Percentiles rank a stretch among this genome's conserved stretches.
Evolutionary conservation across 2,329 filamentous ascomycete species (phyloP).

Genomic region (Pyrenochaeta sp.): DNA sequence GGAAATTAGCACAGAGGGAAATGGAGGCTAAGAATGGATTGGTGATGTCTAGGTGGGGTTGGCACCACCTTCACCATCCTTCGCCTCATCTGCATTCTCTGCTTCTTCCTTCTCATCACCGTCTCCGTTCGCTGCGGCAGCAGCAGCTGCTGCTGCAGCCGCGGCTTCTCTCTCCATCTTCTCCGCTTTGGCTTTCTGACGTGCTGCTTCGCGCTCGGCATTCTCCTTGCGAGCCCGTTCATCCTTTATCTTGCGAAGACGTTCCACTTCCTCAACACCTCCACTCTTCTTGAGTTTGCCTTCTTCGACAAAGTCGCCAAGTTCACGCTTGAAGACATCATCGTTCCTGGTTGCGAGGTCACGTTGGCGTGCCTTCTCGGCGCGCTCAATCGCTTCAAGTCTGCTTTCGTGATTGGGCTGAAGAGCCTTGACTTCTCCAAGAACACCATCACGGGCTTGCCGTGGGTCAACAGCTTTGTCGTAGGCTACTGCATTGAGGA

Average conservation of each 20-base stretch:
- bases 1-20: constrained; percentile 34
- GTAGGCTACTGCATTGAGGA: constrained; percentile 43
- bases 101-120: constrained; percentile 33
- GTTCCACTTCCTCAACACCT: constrained; percentile 91
- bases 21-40: constrained; percentile 18
- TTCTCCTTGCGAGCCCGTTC: constrained; percentile 83
- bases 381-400: constrained; percentile 95
- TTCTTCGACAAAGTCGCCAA: constrained; percentile 84
- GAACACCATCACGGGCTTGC: constrained; percentile 86
- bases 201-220: constrained; percentile 61
- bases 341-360: constrained; percentile 79
- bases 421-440: constrained; percentile 91
- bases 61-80: constrained; percentile 47
- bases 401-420: constrained; percentile 94
- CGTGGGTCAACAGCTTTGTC: constrained; percentile 70
- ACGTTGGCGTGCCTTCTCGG: constrained; percentile 87
- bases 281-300: constrained; percentile 95
- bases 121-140: constrained; percentile 28
- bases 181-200: constrained; percentile 55
- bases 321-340: constrained; percentile 84
- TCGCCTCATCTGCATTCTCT: constrained; percentile 34
- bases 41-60: constrained; percentile 39
- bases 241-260: constrained; percentile 82
- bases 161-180: constrained; percentile 47
- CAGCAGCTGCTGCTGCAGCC: constrained; percentile 38